Evolutionary conservation across 192 early-diverging fungal species (phyloP), one percentile per base, ranked within the genome.

Genomic region (Cladochytrium replicatum): DNA sequence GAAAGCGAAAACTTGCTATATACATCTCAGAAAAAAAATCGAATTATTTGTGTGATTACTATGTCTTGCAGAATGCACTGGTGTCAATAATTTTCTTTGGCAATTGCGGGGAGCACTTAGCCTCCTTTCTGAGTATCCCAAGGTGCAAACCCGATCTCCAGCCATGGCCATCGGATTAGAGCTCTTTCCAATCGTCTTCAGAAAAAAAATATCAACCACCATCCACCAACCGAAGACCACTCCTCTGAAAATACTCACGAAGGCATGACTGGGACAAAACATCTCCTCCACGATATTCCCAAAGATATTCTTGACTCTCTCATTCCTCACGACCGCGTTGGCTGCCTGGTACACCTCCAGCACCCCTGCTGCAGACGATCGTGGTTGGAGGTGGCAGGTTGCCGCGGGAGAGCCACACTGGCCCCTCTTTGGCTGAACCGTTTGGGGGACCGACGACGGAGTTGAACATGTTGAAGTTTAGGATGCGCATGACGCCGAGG

Each of bases 81-180:
- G n/a, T n/a, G n/a, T n/a, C n/a, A 74, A 44, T 72, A 75, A 39
- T 72, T 72, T 52, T 75, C 72, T 43, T 75, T 75, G 9, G 69
- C 72, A 13, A 46, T 64, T 17, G 24, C 60, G n/a, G 63, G 52
- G 30, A 75, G 44, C 22, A 68, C 52, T 75, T 69, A 46, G 61
- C 57, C 43, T 72, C 69, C 49, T 67, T 73, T 51, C 54, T 66
- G 41, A 75, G 55, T 4, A 91, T 77, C 11, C 90, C 90, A 0
- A 93, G 55, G 56, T 93, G 90, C 21, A 91, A 68, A 93, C 85
- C 15, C 90, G 82, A 63, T 86, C 84, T 4, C 90, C 90, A 11
- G 76, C 74, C 74, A 87, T 85, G 41, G 86, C 86, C 0, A 93
- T 88, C 0, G 90, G 90, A 51, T 93, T 86, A 5, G 84, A 78